phyloP scores from a whole-genome alignment of 441 rosid genomes.

The Sinapis alba region DNA sequence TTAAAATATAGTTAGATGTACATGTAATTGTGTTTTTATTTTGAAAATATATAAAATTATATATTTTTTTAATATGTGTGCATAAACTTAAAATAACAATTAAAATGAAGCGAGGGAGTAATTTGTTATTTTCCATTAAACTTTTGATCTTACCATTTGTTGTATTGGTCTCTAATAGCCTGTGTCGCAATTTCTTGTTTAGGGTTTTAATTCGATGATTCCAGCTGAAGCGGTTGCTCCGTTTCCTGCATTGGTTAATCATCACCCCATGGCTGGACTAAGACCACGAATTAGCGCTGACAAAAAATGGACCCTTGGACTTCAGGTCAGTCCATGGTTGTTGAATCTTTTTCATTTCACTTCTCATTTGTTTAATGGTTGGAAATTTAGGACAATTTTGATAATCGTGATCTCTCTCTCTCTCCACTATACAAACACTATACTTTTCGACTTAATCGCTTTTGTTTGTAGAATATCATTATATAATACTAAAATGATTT shows the following conservation, averaged over 20 bases:
- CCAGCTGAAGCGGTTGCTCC: constrained; percentile 51
- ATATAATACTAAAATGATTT: not conserved
- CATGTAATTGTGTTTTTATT: too few species aligned
- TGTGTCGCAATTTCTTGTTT: not conserved
- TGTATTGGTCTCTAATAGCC: not conserved
- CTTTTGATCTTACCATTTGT: not conserved
- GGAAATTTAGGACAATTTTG: not conserved
- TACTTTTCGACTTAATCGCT: not conserved
- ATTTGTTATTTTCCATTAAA: not conserved
- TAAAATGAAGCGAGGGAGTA: too few species aligned
- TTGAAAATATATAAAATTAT: too few species aligned
- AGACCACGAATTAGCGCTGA: constrained; percentile 55
- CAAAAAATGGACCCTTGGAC: constrained; percentile 89
- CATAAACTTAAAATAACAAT: too few species aligned
- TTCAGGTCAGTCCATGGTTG: constrained; percentile 62
- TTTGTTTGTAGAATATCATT: not conserved
- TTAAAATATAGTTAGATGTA: too few species aligned
- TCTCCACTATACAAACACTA: not conserved
- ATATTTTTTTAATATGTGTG: too few species aligned
- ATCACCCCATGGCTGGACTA: constrained; percentile 49
- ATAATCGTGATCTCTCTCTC: not conserved
- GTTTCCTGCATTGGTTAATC: constrained; percentile 53
- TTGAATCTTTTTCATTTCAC: not conserved
- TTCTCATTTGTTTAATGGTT: not conserved
- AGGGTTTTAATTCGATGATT: constrained; percentile 45